phyloP scores from a whole-genome alignment of 345 rosid species.

The Sapria himalayana region DNA sequence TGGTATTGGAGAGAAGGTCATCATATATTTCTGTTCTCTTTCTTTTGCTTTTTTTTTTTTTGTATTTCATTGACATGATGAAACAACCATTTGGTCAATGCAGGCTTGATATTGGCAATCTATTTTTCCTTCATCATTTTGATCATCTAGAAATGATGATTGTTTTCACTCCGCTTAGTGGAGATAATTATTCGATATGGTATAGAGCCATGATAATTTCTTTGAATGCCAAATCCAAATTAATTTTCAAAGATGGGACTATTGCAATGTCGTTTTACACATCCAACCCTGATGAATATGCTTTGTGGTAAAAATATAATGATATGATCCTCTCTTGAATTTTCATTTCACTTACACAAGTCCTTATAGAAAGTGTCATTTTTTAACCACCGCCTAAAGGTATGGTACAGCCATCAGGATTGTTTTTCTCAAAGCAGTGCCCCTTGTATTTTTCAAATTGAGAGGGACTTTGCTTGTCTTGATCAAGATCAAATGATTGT shows the following conservation, averaged over 20 bases:
- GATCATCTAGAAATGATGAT: not conserved
- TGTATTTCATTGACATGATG: too few relatives aligned
- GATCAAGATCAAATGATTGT: not conserved
- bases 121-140: slow-evolving; percentile 1
- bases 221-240: slow-evolving; percentile 1
- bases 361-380: not conserved
- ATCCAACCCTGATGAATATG: not conserved
- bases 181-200: not conserved
- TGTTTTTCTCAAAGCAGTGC: too few relatives aligned
- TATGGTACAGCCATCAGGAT: not conserved
- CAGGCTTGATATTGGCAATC: not conserved
- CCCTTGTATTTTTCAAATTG: too few relatives aligned
- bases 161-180: not conserved
- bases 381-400: not conserved
- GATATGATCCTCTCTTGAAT: slow-evolving; percentile 2
- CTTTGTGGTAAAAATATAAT: not conserved
- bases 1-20: not conserved
- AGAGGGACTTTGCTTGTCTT: too few relatives aligned
- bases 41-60: too few relatives aligned
- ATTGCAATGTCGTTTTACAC: not conserved
- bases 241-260: not conserved
- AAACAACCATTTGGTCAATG: not conserved
- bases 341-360: not conserved
- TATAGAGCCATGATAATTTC: slow-evolving; percentile 2
- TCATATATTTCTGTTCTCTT: not conserved